Percentiles rank a stretch among this genome's conserved stretches.
Evolutionary conservation across 176 grass and related monocot genomes (phyloP).

Genomic region (Cenchrus americanus): DNA sequence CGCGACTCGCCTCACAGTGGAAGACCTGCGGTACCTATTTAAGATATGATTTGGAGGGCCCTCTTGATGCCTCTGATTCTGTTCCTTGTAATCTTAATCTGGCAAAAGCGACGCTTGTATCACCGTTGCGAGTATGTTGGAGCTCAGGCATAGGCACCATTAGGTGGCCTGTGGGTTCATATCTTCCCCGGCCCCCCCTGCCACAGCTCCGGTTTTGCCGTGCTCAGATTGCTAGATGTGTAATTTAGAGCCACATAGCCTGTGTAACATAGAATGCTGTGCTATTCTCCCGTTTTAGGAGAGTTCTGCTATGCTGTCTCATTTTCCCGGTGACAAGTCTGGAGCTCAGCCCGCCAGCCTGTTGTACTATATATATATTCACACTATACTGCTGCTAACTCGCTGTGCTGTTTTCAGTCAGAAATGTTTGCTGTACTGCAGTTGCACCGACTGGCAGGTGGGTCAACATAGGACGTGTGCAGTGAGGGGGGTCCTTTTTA

Average conservation of each 20-base stretch:
- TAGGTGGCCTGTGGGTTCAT: not conserved
- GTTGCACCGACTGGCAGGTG: not conserved
- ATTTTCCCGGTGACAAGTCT: not conserved
- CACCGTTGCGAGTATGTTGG: constrained; percentile 8
- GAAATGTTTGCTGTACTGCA: not conserved
- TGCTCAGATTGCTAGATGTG: constrained; percentile 34
- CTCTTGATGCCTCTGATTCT: not conserved
- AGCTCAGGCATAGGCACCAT: not conserved
- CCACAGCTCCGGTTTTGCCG: constrained; percentile 48
- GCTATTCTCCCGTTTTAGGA: not conserved
- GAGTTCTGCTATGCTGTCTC: not conserved
- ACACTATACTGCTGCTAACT: constrained; percentile 18
- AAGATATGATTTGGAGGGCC: constrained; percentile 50
- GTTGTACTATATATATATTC: not conserved
- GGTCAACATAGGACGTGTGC: too few relatives aligned
- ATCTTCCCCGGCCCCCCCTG: not conserved
- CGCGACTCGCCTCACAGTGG: constrained; percentile 69
- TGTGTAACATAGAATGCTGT: constrained; percentile 25
- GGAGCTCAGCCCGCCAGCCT: constrained; percentile 4
- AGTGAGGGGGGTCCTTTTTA: too few relatives aligned
- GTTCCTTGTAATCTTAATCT: constrained; percentile 16
- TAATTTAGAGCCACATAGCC: constrained; percentile 28
- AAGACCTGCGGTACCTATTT: constrained; percentile 92
- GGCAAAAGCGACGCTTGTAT: not conserved
- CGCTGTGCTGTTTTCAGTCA: not conserved